Evolutionary conservation across 768 basidiomycete genomes (phyloP).

Genomic region (Lenzites betulinus): DNA sequence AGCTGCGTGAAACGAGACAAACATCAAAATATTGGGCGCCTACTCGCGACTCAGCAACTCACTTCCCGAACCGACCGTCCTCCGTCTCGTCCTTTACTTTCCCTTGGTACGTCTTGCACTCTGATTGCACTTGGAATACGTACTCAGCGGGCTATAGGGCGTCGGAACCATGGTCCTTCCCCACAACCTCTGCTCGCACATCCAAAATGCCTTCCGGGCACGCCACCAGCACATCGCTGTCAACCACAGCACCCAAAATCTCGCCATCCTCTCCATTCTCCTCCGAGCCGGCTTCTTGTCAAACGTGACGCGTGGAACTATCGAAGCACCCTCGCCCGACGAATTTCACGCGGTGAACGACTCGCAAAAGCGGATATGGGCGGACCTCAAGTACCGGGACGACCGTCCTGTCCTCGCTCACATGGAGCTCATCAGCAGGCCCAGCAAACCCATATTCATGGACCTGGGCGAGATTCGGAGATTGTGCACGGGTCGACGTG

Average conservation of each 20-base stretch:
- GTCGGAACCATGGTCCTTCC: constrained; percentile 55
- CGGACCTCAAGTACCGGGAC: constrained; percentile 90
- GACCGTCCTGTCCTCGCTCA: constrained; percentile 79
- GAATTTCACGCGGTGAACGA: constrained; percentile 61
- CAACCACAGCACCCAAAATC: constrained; percentile 83
- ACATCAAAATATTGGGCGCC: constrained; percentile 1
- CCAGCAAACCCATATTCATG: constrained; percentile 81
- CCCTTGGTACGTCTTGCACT: neutral
- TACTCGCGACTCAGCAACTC: neutral
- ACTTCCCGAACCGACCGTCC: neutral
- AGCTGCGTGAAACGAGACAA: too few species aligned
- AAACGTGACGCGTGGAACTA: constrained; percentile 78
- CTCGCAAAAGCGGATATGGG: constrained; percentile 85
- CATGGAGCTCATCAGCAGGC: constrained; percentile 84
- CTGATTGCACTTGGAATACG: neutral
- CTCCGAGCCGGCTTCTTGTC: constrained; percentile 89
- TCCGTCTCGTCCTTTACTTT: neutral
- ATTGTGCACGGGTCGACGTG: constrained; percentile 81
- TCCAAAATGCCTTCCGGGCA: constrained; percentile 91
- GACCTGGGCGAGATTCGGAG: constrained; percentile 68
- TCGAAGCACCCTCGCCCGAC: constrained; percentile 60
- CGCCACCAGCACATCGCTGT: constrained; percentile 78
- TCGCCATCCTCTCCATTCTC: constrained; percentile 90
- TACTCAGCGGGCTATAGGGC: neutral
- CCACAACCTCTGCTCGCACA: constrained; percentile 83